These are phyloP conservation scores for Fomitopsis betulina DNA, from an alignment of 1,284 basidiomycete species.

Conservation along the genomic window DNA sequence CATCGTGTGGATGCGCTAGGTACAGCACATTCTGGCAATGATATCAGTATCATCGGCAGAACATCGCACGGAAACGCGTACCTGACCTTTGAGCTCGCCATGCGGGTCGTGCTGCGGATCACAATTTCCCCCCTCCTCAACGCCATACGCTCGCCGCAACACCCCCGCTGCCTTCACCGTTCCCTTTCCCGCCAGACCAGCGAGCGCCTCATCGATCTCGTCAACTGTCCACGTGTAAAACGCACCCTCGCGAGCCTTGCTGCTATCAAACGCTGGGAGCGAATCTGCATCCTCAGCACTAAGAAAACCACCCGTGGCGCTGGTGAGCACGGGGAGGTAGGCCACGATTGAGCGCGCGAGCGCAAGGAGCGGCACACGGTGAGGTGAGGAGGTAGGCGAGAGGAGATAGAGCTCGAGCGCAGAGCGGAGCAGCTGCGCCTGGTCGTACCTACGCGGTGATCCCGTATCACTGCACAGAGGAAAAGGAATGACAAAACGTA, in stretches of 20 bases:
- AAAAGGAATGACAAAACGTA: background rate
- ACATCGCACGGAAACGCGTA: slow-evolving; percentile 1
- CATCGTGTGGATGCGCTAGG: slow-evolving; percentile 18
- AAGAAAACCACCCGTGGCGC: slow-evolving; percentile 34
- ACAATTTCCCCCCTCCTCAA: slow-evolving; percentile 36
- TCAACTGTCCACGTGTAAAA: slow-evolving; percentile 39
- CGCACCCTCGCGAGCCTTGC: slow-evolving; percentile 36
- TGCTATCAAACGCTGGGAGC: slow-evolving; percentile 25
- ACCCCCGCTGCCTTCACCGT: slow-evolving; percentile 21
- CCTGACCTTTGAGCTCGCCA: slow-evolving; percentile 33
- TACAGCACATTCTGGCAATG: slow-evolving; percentile 23
- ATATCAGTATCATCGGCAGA: background rate
- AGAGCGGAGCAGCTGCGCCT: slow-evolving; percentile 31
- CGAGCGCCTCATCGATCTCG: slow-evolving; percentile 33
- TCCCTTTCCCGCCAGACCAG: background rate
- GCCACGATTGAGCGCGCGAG: slow-evolving; percentile 29
- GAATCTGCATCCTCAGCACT: slow-evolving; percentile 43
- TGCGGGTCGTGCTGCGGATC: slow-evolving; percentile 35
- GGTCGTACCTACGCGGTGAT: slow-evolving; percentile 30
- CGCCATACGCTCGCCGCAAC: slow-evolving; percentile 32
- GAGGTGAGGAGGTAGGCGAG: slow-evolving; percentile 18
- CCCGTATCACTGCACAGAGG: background rate
- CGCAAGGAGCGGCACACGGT: slow-evolving; percentile 17
- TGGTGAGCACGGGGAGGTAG: slow-evolving; percentile 32
- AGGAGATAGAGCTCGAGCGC: slow-evolving; percentile 22